Evolutionary conservation across 306 rosid species (phyloP).

Genomic region (Purshia tridentata): DNA sequence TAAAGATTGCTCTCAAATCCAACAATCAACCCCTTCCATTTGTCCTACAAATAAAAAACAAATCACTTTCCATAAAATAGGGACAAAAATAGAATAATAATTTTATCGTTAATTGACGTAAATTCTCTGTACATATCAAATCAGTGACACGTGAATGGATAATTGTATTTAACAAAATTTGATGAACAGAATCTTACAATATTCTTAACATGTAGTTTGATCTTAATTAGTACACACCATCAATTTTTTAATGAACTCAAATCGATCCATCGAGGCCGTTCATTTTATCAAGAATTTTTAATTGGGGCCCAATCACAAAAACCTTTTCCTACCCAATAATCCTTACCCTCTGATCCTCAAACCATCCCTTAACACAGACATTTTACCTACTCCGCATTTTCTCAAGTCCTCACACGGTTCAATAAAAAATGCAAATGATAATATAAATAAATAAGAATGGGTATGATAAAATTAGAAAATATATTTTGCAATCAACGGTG

Average conservation of each 20-base stretch:
- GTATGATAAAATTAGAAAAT: not conserved
- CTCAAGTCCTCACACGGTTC: not conserved
- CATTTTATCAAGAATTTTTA: slow-evolving; percentile 7
- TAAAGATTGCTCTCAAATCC: not conserved
- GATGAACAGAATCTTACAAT: no score
- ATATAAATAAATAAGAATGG: not conserved
- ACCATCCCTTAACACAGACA: not conserved
- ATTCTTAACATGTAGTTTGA: not conserved
- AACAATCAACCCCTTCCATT: not conserved
- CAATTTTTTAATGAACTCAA: not conserved
- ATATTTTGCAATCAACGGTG: not conserved
- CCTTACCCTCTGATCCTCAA: slow-evolving; percentile 12
- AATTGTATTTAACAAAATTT: no score
- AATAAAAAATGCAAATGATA: not conserved
- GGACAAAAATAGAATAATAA: no score
- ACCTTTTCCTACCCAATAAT: not conserved
- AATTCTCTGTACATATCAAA: no score
- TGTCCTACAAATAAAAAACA: not conserved
- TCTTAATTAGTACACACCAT: no score
- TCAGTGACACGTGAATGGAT: no score
- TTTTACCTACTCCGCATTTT: not conserved
- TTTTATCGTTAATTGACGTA: no score
- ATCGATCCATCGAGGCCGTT: slow-evolving; percentile 17
- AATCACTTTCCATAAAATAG: not conserved
- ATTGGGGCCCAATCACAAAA: no score